Conservation (phyloP, 2,329 filamentous ascomycete genomes). For the Monosporascus sp. region DNA sequence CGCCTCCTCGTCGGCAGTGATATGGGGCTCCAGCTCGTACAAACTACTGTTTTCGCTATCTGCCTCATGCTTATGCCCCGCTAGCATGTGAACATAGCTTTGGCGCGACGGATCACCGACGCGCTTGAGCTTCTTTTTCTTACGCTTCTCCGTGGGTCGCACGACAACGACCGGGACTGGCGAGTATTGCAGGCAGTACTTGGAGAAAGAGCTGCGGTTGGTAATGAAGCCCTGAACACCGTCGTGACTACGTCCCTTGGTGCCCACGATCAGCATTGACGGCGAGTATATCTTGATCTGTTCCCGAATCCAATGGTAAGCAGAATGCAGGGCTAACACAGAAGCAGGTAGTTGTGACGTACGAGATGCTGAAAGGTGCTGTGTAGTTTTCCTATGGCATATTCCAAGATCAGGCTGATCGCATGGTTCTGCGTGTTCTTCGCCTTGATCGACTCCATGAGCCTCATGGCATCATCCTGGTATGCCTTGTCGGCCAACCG, state of each 20-base stretch:
- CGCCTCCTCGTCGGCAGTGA: conserved; percentile 57
- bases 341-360: conserved; percentile 27
- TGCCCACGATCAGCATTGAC: conserved; percentile 85
- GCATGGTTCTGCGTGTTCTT: conserved; percentile 78
- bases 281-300: conserved; percentile 91
- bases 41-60: conserved; percentile 48
- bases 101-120: conserved; percentile 69
- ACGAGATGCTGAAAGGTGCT: conserved; percentile 89
- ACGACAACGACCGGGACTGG: conserved; percentile 92
- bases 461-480: conserved; percentile 65
- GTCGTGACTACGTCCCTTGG: conserved; percentile 75
- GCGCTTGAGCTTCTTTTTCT: conserved; percentile 86
- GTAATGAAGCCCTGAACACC: conserved; percentile 82
- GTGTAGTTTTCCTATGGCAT: conserved; percentile 83
- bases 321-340: background rate
- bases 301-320: background rate
- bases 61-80: conserved; percentile 53
- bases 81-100: conserved; percentile 73
- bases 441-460: conserved; percentile 70
- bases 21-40: conserved; percentile 50
- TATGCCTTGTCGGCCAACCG: conserved; percentile 66
- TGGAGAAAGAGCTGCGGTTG: conserved; percentile 75
- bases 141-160: conserved; percentile 76
- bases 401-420: conserved; percentile 80
- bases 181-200: conserved; percentile 91